Conservation (phyloP, 2,329 filamentous ascomycete genomes). For the Ophiostoma sp. region DNA sequence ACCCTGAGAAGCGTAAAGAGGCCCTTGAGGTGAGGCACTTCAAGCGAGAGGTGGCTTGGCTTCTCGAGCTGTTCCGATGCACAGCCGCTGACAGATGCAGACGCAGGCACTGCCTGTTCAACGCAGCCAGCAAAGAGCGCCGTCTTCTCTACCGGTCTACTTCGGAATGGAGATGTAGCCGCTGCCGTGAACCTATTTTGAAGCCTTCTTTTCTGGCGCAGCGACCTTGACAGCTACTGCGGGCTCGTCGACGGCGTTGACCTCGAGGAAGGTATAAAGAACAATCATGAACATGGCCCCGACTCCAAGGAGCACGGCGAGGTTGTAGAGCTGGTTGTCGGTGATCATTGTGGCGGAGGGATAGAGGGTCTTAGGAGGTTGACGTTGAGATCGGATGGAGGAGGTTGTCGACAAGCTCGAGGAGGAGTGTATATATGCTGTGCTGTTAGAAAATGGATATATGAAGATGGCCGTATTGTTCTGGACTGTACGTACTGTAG, state of each 20-base stretch:
- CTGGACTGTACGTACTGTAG: not conserved
- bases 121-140: not conserved
- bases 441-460: not conserved
- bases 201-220: slow-evolving; percentile 22
- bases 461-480: not conserved
- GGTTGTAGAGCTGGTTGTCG: slow-evolving; percentile 81
- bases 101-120: not conserved
- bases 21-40: not conserved
- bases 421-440: not conserved
- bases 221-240: slow-evolving; percentile 21
- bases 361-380: not conserved
- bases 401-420: slow-evolving; percentile 1
- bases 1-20: not conserved
- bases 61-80: not conserved
- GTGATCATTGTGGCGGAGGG: slow-evolving; percentile 69
- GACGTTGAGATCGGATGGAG: not conserved
- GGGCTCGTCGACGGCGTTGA: slow-evolving; percentile 61
- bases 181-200: not conserved
- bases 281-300: slow-evolving; percentile 89
- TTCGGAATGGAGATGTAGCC: not conserved
- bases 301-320: slow-evolving; percentile 89
- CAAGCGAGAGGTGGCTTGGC: not conserved
- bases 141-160: not conserved
- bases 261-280: slow-evolving; percentile 91
- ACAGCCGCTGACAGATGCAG: not conserved